Conservation (phyloP, 768 basidiomycete genomes). For the Tremella fuciformis region DNA sequence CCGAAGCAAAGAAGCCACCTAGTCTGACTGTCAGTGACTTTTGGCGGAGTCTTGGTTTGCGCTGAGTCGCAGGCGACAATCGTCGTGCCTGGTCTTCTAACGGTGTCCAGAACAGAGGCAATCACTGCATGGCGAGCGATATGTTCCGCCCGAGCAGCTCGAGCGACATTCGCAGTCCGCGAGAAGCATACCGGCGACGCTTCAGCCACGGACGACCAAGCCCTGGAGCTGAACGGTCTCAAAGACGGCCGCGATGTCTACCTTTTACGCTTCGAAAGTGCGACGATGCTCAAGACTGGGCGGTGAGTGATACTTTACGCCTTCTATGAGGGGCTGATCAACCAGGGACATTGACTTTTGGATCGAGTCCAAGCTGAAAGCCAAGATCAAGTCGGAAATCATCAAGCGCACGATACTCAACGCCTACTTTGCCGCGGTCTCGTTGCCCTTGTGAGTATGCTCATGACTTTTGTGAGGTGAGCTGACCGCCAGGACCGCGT, state of each 20-base stretch:
- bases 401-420: constrained; percentile 55
- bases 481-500: constrained; percentile 30
- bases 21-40: constrained; percentile 40
- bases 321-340: constrained; percentile 7
- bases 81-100: constrained; percentile 54
- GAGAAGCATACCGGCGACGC: constrained; percentile 2
- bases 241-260: constrained; percentile 53
- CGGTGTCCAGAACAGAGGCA: constrained; percentile 52
- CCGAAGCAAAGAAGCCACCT: constrained; percentile 35
- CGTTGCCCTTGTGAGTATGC: constrained; percentile 40
- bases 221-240: constrained; percentile 10
- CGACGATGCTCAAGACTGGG: constrained; percentile 42
- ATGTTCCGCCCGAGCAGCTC: constrained; percentile 23
- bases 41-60: background rate
- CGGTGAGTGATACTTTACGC: constrained; percentile 18
- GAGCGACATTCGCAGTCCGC: background rate
- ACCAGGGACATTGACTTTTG: constrained; percentile 35
- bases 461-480: background rate
- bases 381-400: constrained; percentile 51
- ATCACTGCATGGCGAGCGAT: constrained; percentile 50
- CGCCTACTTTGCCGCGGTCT: constrained; percentile 54
- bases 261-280: constrained; percentile 52
- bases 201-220: background rate
- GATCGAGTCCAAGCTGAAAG: constrained; percentile 47
- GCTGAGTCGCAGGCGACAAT: constrained; percentile 48